Evolutionary conservation across 2,329 filamentous ascomycete species (phyloP), one percentile per base, ranked within the genome.

Genomic region (Monosporascus sp.): DNA sequence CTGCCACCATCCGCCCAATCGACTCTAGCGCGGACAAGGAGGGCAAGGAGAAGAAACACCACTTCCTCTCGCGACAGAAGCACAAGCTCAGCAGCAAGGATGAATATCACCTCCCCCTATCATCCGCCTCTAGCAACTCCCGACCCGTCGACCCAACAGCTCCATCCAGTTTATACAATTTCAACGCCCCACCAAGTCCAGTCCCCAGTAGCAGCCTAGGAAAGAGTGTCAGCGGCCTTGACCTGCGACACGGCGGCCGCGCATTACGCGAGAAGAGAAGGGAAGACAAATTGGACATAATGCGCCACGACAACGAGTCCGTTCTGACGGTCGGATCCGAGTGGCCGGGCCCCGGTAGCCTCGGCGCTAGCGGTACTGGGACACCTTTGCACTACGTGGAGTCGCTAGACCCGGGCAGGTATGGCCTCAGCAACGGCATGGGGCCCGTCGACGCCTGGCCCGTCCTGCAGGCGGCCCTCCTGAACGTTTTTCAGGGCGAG

Each of bases 371-470:
- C 38, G 74, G 75, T 2, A 77, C 75, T 14, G 65, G 75, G 20
- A 72, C 76, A 16, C 72, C 74, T 20, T 67, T 80, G 43, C 79
- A 80, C 55, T 68, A 76, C 22, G 68, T 67, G 48, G 82, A 86
- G 50, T 70, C 77, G 9, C 70, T 79, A 20, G 83, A 86, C 60
- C 71, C 79, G 11, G 71, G 72, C 43, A 84, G 80, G 60, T 85
- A 84, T 62, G 85, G 87, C 1, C 74, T 90, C 16, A 82, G 85
- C 60, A 88, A 87, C 43, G 43, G 43, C 61, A 85, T 91, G 80
- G 83, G 82, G 24, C 66, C 80, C 38, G 90, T 94, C 60, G 89
- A 94, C 68, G 90, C 90, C 6, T 94, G 90, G 90, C 88, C 90
- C 0, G 83, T 88, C 54, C 70, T 94, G 19, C 91, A 88, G 69